Evolutionary conservation across 2,329 filamentous ascomycete genomes (phyloP), one percentile per base, ranked within the genome.

Genomic region (Alternaria sp.): DNA sequence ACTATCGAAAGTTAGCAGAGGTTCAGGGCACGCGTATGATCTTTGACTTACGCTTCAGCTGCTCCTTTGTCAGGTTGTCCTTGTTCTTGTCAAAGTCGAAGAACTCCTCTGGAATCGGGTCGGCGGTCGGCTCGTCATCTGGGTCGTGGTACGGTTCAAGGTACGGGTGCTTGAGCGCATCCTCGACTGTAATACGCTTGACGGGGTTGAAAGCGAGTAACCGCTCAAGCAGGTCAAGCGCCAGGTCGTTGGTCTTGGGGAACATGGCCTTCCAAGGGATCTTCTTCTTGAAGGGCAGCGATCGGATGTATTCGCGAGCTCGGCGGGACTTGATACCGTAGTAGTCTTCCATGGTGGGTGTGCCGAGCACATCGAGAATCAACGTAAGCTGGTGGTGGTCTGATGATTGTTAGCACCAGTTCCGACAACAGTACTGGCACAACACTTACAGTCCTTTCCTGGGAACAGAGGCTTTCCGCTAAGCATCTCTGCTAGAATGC

Each of bases 71-170:
- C 78, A 99, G 84, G 76, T 91, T 96, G 82, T 99, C 96, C 89
- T 99, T 99, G 87, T 98, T 97, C 88, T 97, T 97, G 84, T 99
- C 96, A 82, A 99, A 99, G 83, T 99, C 96, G 80, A 99, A 99
- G 86, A 99, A 99, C 81, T 97, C 95, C 81, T 98, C 95, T 21
- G 96, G 96, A 76, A 99, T 99, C 21, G 96, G 94, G 46, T 94
- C 92, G 18, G 96, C 96, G 12, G 93, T 97, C 54, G 96, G 96
- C 87, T 99, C 96, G 79, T 99, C 96, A 78, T 98, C 96, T 7
- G 96, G 96, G 80, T 99, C 96, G 81, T 99, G 96, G 83, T 99
- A 99, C 6, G 96, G 96, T 85, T 99, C 96, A 33, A 99, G 88
- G 83, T 99, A 99, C 6, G 96, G 95, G 83, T 99, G 96, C 84